Base-by-base conservation (phyloP, 345 rosid genomes). In the Ricinus communis region DNA sequence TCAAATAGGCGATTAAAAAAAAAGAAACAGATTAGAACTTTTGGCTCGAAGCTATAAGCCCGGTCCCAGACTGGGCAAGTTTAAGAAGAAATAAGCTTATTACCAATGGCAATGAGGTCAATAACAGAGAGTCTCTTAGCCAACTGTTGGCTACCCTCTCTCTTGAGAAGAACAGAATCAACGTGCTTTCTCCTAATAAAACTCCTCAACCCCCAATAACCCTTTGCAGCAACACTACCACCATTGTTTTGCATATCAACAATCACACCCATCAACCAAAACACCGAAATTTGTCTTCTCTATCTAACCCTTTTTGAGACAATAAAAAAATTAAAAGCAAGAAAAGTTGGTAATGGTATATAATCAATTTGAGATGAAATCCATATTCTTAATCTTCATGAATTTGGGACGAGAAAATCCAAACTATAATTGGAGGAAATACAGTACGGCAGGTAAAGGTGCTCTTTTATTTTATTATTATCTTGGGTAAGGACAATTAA, bases 41-140 rank as follows among this genome's bases (percentile, higher is more conserved):
- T 33, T 33, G 4, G 38, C 38, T 33, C 38, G 6, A 33, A 33
- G 38, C 2, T 33, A 33, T 33, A 33, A 33, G 6, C 38, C 38
- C 38, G 6, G 38, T 21, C 41, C 36, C 16, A 1, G 40, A 38
- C n/a, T n/a, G 15, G 38, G 41, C 12, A 41, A 41, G 13, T 41
- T 12, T n/a, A n/a, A n/a, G n/a, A 24, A 19, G 41, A 28, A 14
- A 10, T n/a, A n/a, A n/a, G n/a, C n/a, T n/a, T n/a, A 18, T 74
- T 86, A 91, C 97, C 97, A 77, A 91, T 87, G 68, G 91, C 91
- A 66, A 85, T 86, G 57, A 91, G 89, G 82, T 91, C 91, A 66
- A 88, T 63, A 27, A 70, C 80, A 33, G 93, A 78, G 66, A 91
- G 74, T 73, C 85, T 88, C 82, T 80, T 87, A 66, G 97, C 94